A percentile compares a stretch with the other conserved stretches of the same genome.
These are phyloP conservation scores for Fusarium anguioides DNA, from an alignment of 2,329 filamentous ascomycete genomes.

Conservation along the genomic window DNA sequence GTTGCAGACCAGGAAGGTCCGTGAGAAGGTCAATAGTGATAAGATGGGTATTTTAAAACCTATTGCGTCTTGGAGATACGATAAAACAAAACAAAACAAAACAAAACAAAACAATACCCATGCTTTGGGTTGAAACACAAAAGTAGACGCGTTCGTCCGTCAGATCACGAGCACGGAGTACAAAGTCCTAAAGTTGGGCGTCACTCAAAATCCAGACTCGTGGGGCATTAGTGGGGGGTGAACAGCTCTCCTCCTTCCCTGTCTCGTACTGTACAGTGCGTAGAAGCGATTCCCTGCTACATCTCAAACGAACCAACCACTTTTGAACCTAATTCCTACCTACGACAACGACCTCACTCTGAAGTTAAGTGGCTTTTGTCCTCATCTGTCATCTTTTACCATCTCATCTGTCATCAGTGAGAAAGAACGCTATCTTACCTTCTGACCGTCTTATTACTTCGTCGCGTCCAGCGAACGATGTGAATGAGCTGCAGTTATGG, in stretches of 20 bases:
- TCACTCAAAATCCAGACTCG: conserved; percentile 20
- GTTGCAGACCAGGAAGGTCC: not conserved
- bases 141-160: conserved; percentile 25
- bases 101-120: not conserved
- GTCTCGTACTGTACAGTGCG: conserved; percentile 31
- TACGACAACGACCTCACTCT: conserved; percentile 22
- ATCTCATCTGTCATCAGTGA: not conserved
- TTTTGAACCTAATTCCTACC: conserved; percentile 32
- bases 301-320: conserved; percentile 39
- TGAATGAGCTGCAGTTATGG: conserved; percentile 68
- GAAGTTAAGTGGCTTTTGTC: not conserved
- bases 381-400: not conserved
- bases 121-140: not conserved
- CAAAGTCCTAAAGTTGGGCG: conserved; percentile 21
- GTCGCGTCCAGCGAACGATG: conserved; percentile 38
- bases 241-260: conserved; percentile 29
- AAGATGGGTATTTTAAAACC: not conserved
- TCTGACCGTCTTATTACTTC: not conserved
- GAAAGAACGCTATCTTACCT: not conserved
- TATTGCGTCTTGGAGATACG: no score
- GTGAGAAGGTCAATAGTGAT: not conserved
- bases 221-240: conserved; percentile 35
- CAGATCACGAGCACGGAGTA: conserved; percentile 35
- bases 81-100: no score
- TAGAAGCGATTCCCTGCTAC: conserved; percentile 17